Evolutionary conservation across 148 eudicot genomes (phyloP).

Genomic region (Diospyros lotus): DNA sequence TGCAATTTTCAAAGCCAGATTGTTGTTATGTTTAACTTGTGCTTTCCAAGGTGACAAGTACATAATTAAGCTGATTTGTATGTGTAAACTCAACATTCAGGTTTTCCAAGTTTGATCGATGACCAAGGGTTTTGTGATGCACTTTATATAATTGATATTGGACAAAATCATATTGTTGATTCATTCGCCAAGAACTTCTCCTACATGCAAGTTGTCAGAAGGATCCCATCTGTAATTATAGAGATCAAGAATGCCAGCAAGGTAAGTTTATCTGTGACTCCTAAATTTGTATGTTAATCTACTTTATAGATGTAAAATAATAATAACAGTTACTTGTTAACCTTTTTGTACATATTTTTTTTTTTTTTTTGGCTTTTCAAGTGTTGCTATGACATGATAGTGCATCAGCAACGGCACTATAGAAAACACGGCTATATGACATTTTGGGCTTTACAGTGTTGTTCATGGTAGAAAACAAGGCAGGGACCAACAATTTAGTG

Average conservation of each 20-base stretch:
- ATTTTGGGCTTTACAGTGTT: no score
- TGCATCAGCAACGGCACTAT: no score
- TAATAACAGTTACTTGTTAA: no score
- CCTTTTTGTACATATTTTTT: no score
- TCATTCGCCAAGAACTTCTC: constrained; percentile 66
- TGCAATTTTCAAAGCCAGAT: no score
- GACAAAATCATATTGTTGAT: constrained; percentile 83
- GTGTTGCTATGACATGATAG: no score
- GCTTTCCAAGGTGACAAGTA: not conserved
- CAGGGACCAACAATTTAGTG: no score
- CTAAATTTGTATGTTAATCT: no score
- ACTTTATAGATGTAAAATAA: no score
- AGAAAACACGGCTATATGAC: no score
- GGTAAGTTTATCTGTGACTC: constrained; percentile 31
- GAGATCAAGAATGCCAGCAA: constrained; percentile 71
- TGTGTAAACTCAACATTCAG: constrained; percentile 18
- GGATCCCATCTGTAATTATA: constrained; percentile 55
- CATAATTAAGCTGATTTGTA: not conserved
- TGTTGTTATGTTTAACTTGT: not conserved
- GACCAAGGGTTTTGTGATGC: constrained; percentile 55
- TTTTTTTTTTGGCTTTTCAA: no score
- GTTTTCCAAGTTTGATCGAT: constrained; percentile 32
- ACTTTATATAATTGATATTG: constrained; percentile 88
- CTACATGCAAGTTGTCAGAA: constrained; percentile 54
- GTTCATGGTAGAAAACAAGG: no score